A percentile compares a stretch with the other conserved stretches of the same genome.
These are phyloP conservation scores for Arachis monticola DNA, from an alignment of 331 rosid genomes.

Conservation along the genomic window DNA sequence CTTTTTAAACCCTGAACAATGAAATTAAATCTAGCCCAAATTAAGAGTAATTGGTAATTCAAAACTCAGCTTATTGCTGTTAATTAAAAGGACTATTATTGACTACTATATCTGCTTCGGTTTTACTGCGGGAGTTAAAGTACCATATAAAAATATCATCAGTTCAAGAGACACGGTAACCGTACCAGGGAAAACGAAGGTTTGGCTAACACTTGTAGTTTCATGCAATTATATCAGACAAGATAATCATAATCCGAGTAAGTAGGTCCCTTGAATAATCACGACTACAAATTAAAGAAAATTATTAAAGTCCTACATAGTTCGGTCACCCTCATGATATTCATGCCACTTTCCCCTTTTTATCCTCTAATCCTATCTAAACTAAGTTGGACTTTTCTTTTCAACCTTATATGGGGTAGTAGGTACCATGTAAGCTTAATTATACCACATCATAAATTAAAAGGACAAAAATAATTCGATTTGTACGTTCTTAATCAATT, in stretches of 20 bases:
- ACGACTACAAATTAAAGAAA: not conserved
- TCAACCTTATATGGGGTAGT: not conserved
- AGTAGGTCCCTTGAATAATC: not conserved
- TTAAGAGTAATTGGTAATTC: no score
- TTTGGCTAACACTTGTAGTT: not conserved
- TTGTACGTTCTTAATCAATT: not conserved
- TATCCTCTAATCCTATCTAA: not conserved
- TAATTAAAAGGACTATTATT: no score
- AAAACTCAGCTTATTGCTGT: no score
- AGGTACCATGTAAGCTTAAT: not conserved
- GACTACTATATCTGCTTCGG: no score
- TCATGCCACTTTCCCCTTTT: not conserved
- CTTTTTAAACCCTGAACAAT: no score
- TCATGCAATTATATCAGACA: not conserved
- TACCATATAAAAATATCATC: no score
- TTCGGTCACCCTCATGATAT: slow-evolving; percentile 15
- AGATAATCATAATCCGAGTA: not conserved
- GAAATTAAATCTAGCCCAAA: no score
- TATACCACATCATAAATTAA: not conserved
- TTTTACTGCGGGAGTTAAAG: no score
- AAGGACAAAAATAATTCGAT: not conserved
- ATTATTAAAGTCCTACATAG: slow-evolving; percentile 6
- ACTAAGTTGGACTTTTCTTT: slow-evolving; percentile 7
- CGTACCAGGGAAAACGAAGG: not conserved
- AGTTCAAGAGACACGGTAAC: not conserved